Evolutionary conservation across 129 eudicot genomes (phyloP).

Genomic region (Gnaphalium uliginosum): DNA sequence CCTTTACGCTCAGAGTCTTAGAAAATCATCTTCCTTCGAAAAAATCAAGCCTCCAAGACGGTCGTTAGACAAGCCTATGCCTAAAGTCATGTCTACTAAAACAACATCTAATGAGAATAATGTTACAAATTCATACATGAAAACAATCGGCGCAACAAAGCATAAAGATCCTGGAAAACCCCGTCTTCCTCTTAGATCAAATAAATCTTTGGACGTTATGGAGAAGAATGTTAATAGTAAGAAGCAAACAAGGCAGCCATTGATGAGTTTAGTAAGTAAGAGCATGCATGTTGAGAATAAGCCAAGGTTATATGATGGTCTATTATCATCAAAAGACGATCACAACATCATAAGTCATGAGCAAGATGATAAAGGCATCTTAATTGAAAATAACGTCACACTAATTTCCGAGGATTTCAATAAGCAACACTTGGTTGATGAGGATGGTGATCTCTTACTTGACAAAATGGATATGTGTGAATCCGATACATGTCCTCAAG

Average conservation of each 20-base stretch:
- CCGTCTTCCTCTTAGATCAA: slow-evolving; percentile 20
- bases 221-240: background rate
- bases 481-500: slow-evolving; percentile 3
- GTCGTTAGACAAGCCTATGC: slow-evolving; percentile 38
- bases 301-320: background rate
- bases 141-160: slow-evolving; percentile 12
- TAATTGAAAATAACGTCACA: background rate
- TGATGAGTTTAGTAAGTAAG: slow-evolving; percentile 13
- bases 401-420: background rate
- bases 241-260: slow-evolving; percentile 27
- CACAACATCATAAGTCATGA: background rate
- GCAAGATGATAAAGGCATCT: background rate
- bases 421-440: slow-evolving; percentile 27
- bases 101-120: slow-evolving; percentile 10
- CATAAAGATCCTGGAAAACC: slow-evolving; percentile 25
- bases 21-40: slow-evolving; percentile 21
- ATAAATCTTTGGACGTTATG: slow-evolving; percentile 17
- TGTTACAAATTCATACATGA: slow-evolving; percentile 25
- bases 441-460: slow-evolving; percentile 18
- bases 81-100: slow-evolving; percentile 25
- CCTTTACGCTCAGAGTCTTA: slow-evolving; percentile 16
- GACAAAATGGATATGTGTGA: background rate
- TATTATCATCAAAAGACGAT: slow-evolving; percentile 7
- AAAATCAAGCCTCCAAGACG: slow-evolving; percentile 29
- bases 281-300: slow-evolving; percentile 14